A percentile compares a stretch with the other conserved stretches of the same genome.
These are phyloP conservation scores for Leptographium procerum DNA, from an alignment of 2,329 filamentous ascomycete genomes.

Conservation along the genomic window DNA sequence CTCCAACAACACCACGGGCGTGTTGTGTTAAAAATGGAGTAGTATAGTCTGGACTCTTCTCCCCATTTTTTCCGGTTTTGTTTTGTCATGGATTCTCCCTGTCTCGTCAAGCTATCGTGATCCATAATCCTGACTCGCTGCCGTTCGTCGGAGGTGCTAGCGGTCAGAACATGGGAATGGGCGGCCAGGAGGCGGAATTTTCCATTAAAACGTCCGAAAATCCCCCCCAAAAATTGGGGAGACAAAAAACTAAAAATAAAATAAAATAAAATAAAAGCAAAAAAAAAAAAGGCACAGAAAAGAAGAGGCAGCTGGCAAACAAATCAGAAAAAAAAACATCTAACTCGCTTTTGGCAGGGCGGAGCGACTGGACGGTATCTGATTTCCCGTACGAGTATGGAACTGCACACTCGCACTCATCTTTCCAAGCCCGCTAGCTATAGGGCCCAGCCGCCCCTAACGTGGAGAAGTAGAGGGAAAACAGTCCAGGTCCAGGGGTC, in stretches of 20 bases:
- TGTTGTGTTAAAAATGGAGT: background rate
- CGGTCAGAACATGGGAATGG: background rate
- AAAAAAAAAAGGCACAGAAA: too few species aligned
- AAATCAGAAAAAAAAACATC: background rate
- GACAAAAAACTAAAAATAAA: too few species aligned
- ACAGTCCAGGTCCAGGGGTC: background rate
- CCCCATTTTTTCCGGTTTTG: background rate
- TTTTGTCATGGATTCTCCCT: background rate
- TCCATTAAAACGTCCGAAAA: too few species aligned
- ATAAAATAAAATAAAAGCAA: too few species aligned
- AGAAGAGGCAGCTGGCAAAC: too few species aligned
- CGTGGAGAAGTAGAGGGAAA: background rate
- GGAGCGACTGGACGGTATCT: background rate
- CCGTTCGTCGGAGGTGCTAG: slow-evolving; percentile 1
- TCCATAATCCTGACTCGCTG: background rate
- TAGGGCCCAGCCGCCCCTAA: background rate
- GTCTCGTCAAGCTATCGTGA: background rate
- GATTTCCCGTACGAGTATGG: background rate
- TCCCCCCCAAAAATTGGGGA: too few species aligned
- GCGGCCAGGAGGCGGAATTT: background rate
- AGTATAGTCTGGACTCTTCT: background rate
- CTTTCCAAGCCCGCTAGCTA: background rate
- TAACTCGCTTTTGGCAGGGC: background rate
- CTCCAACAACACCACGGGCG: slow-evolving; percentile 1
- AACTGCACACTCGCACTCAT: background rate